Evolutionary conservation across 306 rosid species (phyloP).

Genomic region (Echinosophora koreensis): DNA sequence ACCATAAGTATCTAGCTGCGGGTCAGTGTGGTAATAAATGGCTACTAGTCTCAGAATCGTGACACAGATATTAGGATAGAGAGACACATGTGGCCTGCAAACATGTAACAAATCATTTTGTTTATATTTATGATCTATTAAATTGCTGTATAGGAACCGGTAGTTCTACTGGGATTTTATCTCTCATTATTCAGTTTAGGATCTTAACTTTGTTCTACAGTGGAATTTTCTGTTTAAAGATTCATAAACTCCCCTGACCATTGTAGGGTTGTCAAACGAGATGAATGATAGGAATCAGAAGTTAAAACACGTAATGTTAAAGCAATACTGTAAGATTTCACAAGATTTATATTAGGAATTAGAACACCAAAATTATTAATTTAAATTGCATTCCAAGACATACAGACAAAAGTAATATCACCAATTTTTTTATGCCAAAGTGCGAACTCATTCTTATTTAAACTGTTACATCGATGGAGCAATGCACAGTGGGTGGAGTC

Average conservation of each 20-base stretch:
- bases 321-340: not conserved
- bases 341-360: too few relatives aligned
- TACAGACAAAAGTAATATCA: too few relatives aligned
- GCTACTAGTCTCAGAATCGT: constrained; percentile 10
- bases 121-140: constrained; percentile 21
- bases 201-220: not conserved
- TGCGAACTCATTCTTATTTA: too few relatives aligned
- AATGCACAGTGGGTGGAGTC: too few relatives aligned
- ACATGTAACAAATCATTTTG: constrained; percentile 3
- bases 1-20: not conserved
- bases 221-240: constrained; percentile 4
- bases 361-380: too few relatives aligned
- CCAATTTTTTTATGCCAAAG: too few relatives aligned
- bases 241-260: not conserved
- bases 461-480: too few relatives aligned
- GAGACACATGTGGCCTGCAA: constrained; percentile 24
- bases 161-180: constrained; percentile 20
- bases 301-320: not conserved
- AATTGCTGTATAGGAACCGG: constrained; percentile 23
- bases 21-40: not conserved
- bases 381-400: too few relatives aligned
- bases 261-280: constrained; percentile 29
- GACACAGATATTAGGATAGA: not conserved
- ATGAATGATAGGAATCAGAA: constrained; percentile 22
- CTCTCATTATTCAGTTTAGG: constrained; percentile 21